Conservation (phyloP, 2,329 filamentous ascomycete genomes). For the Bipolaris cookei region DNA sequence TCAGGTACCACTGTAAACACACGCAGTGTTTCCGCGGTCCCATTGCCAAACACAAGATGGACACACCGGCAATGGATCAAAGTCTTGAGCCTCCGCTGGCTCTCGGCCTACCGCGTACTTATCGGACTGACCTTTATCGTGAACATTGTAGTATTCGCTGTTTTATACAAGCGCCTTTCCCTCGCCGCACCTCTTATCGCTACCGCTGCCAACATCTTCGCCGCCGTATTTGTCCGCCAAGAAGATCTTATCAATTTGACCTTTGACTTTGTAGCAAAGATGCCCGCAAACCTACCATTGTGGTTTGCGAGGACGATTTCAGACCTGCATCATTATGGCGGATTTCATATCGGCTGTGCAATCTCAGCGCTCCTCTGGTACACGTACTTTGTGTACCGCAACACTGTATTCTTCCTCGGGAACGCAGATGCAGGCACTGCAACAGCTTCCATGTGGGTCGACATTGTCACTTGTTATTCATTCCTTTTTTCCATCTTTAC, state of each 20-base stretch:
- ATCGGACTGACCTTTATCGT: constrained; percentile 12
- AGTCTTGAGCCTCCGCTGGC: constrained; percentile 20
- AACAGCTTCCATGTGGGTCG: constrained; percentile 26
- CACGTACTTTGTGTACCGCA: constrained; percentile 47
- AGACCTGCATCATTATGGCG: constrained; percentile 44
- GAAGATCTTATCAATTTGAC: constrained; percentile 43
- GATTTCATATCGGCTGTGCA: constrained; percentile 44
- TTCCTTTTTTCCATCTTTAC: constrained; percentile 26
- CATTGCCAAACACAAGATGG: background rate
- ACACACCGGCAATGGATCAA: constrained; percentile 3
- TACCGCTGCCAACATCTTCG: constrained; percentile 44
- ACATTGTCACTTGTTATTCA: constrained; percentile 23
- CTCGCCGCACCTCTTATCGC: constrained; percentile 27
- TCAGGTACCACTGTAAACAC: background rate
- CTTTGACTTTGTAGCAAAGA: constrained; percentile 37
- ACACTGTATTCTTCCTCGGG: constrained; percentile 33
- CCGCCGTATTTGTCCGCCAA: constrained; percentile 42
- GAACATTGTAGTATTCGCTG: constrained; percentile 14
- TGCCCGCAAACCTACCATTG: constrained; percentile 33
- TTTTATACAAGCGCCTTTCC: background rate
- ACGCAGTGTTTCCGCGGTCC: background rate
- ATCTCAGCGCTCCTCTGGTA: constrained; percentile 52
- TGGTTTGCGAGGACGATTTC: constrained; percentile 32
- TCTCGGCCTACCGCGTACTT: constrained; percentile 27
- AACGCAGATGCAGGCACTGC: constrained; percentile 7